Evolutionary conservation across 495 filamentous ascomycete genomes (phyloP).

Genomic region (Staphylotrichum tortipilum): DNA sequence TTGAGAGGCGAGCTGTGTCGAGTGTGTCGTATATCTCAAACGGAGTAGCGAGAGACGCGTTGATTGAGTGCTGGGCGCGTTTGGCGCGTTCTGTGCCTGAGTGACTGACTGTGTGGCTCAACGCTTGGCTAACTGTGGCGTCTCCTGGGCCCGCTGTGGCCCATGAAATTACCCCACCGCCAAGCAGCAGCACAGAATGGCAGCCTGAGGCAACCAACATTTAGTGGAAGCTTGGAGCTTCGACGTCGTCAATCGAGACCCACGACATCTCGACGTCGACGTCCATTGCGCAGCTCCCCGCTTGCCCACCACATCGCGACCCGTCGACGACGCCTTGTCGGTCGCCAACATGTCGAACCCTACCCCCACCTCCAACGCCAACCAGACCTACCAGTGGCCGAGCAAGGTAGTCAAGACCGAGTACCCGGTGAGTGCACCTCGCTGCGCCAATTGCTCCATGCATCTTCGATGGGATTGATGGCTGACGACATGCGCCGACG

Average conservation of each 20-base stretch:
- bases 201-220: constrained; percentile 20
- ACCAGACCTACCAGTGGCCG: constrained; percentile 53
- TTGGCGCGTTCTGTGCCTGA: too few relatives aligned
- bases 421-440: constrained; percentile 76
- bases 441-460: not conserved
- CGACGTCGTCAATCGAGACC: too few relatives aligned
- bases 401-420: constrained; percentile 67
- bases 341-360: constrained; percentile 51
- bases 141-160: too few relatives aligned
- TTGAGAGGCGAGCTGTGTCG: not conserved
- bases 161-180: too few relatives aligned
- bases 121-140: not conserved
- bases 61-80: not conserved
- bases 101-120: not conserved
- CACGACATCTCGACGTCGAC: too few relatives aligned
- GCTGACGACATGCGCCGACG: not conserved
- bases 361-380: too few relatives aligned
- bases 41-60: not conserved
- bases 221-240: constrained; percentile 25
- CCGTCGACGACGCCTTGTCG: constrained; percentile 26
- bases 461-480: too few relatives aligned
- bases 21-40: not conserved
- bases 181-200: too few relatives aligned
- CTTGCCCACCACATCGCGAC: constrained; percentile 13
- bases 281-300: constrained; percentile 3